A percentile compares a stretch with the other conserved stretches of the same genome.
Evolutionary conservation across 257 asterid genomes (phyloP).

Genomic region (Solanum rostratum): DNA sequence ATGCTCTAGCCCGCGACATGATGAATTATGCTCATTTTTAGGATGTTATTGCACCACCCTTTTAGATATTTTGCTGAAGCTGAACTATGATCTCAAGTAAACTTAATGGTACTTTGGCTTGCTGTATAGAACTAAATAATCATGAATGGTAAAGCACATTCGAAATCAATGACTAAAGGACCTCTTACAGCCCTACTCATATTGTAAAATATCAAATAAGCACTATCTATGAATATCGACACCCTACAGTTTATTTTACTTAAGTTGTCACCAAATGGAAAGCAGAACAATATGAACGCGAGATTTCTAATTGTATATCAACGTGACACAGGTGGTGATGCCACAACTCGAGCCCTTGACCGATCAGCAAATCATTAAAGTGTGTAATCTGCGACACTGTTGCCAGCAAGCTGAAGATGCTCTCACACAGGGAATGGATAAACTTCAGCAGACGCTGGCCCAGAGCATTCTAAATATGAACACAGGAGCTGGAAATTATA

Average conservation of each 20-base stretch:
- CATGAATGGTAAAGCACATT: neutral
- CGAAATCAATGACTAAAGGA: neutral
- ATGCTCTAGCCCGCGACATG: neutral
- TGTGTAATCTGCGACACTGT: constrained; percentile 47
- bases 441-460: constrained; percentile 71
- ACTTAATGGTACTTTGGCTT: neutral
- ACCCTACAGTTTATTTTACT: neutral
- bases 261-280: neutral
- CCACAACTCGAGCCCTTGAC: constrained; percentile 62
- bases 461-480: constrained; percentile 51
- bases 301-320: neutral
- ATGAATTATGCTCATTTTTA: neutral
- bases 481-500: constrained; percentile 35
- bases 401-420: constrained; percentile 97
- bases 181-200: neutral
- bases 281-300: neutral
- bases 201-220: neutral
- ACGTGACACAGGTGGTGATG: constrained; percentile 41
- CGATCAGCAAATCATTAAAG: constrained; percentile 43
- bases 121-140: neutral
- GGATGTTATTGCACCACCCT: neutral
- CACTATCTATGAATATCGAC: neutral
- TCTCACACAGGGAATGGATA: constrained; percentile 79
- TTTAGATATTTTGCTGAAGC: neutral
- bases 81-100: neutral